Conservation (phyloP, 805 yeast species). For the Saccharomycopsis vini region DNA sequence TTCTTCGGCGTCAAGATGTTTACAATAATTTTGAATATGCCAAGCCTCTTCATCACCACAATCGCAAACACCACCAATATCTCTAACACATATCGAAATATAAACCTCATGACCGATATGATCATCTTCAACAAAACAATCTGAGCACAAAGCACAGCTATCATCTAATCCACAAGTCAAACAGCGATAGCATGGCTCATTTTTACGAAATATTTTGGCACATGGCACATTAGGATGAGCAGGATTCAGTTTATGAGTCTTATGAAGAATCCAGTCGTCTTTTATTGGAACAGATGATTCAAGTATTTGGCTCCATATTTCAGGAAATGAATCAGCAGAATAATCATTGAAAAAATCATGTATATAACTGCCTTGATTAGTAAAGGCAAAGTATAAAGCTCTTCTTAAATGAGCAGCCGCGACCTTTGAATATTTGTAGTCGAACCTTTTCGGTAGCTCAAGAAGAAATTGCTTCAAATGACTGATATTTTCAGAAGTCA, state of each 20-base stretch:
- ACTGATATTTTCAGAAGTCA: constrained; percentile 2
- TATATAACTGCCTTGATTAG: constrained; percentile 33
- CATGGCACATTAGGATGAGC: constrained; percentile 58
- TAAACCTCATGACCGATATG: constrained; percentile 60
- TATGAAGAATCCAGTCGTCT: constrained; percentile 10
- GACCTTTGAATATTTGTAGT: constrained; percentile 5
- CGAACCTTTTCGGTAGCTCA: constrained; percentile 5
- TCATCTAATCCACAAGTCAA: constrained; percentile 69
- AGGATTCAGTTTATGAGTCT: constrained; percentile 17
- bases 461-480: constrained; percentile 7
- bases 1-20: constrained; percentile 24
- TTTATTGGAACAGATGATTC: constrained; percentile 2
- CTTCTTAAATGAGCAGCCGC: constrained; percentile 15
- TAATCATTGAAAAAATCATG: constrained; percentile 28
- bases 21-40: constrained; percentile 29
- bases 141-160: constrained; percentile 67
- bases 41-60: constrained; percentile 89
- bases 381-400: constrained; percentile 27
- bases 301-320: constrained; percentile 18
- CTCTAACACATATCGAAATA: constrained; percentile 24
- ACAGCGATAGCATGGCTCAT: constrained; percentile 66
- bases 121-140: constrained; percentile 63
- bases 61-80: constrained; percentile 60
- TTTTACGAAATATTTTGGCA: constrained; percentile 49
- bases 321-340: constrained; percentile 21